Conservation (phyloP, 352 stramenopile species). For the Globisporangium uncinulatum region DNA sequence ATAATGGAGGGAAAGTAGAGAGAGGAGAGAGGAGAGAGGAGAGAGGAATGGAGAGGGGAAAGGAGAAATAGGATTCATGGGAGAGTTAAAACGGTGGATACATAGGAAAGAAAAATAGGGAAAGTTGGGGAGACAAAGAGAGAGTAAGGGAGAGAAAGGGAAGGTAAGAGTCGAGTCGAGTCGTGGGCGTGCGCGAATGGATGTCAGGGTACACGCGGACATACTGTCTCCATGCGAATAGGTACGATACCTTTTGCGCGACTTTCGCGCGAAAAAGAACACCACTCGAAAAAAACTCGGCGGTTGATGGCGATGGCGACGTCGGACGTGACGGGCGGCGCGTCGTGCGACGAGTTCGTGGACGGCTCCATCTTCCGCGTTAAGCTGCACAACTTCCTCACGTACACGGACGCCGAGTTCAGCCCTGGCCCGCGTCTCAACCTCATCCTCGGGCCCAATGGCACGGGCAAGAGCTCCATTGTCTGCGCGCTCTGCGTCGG, state of each 20-base stretch:
- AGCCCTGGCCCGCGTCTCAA: slow-evolving; percentile 93
- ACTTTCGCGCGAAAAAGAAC: slow-evolving; percentile 45
- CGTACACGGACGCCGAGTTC: slow-evolving; percentile 89
- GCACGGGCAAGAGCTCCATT: slow-evolving; percentile 93
- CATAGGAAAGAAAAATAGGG: too few species aligned
- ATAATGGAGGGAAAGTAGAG: too few species aligned
- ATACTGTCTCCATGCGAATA: too few species aligned
- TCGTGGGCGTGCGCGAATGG: too few species aligned
- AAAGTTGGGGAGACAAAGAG: too few species aligned
- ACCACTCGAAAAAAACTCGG: not conserved
- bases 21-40: too few species aligned
- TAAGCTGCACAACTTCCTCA: slow-evolving; percentile 94
- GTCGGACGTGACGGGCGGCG: slow-evolving; percentile 17
- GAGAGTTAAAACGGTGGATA: too few species aligned
- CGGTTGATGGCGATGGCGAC: slow-evolving; percentile 7
- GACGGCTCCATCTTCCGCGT: slow-evolving; percentile 88
- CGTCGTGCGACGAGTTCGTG: slow-evolving; percentile 67
- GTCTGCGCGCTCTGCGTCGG: slow-evolving; percentile 97
- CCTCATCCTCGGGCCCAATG: slow-evolving; percentile 97
- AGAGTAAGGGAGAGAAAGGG: too few species aligned
- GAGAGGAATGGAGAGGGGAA: too few species aligned
- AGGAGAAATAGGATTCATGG: too few species aligned
- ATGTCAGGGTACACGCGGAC: too few species aligned
- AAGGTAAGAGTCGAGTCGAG: too few species aligned
- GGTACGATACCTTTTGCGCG: not conserved